Percentiles rank a stretch among this genome's conserved stretches.
Evolutionary conservation across 2,329 filamentous ascomycete species (phyloP).

Genomic region (Colletotrichum agaves): DNA sequence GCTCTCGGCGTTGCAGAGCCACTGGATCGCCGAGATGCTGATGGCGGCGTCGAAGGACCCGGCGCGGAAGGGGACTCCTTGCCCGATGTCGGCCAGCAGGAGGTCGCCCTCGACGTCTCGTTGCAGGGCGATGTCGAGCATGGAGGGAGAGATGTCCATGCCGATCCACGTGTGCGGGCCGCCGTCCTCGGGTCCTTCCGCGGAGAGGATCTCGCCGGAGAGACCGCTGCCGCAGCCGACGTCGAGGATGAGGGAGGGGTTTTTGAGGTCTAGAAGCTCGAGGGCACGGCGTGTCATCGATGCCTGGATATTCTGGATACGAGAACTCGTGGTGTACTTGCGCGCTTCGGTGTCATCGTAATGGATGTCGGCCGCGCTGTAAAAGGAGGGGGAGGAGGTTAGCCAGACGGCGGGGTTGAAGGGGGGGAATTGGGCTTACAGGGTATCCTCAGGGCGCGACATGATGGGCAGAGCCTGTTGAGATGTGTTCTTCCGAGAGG

Average conservation of each 20-base stretch:
- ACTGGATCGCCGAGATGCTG: slow-evolving; percentile 95
- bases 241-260: slow-evolving; percentile 90
- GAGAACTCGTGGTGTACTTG: slow-evolving; percentile 96
- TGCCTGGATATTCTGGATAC: slow-evolving; percentile 95
- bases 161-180: slow-evolving; percentile 97
- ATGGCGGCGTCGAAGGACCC: slow-evolving; percentile 96
- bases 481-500: not conserved
- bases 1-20: slow-evolving; percentile 95
- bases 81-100: slow-evolving; percentile 93
- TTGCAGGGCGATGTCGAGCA: slow-evolving; percentile 95
- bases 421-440: slow-evolving; percentile 67
- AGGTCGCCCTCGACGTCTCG: slow-evolving; percentile 93
- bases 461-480: slow-evolving; percentile 62
- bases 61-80: slow-evolving; percentile 92
- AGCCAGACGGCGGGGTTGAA: slow-evolving; percentile 28
- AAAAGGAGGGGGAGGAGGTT: slow-evolving; percentile 8
- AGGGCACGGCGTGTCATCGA: slow-evolving; percentile 95
- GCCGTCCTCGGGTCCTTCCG: slow-evolving; percentile 74
- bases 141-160: slow-evolving; percentile 94
- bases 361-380: slow-evolving; percentile 94
- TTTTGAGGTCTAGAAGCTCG: slow-evolving; percentile 83
- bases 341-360: slow-evolving; percentile 96
- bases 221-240: slow-evolving; percentile 96
- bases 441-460: slow-evolving; percentile 96
- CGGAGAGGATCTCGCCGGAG: slow-evolving; percentile 90